These are phyloP conservation scores for Didymellaceae sp. DNA, from an alignment of 2,329 filamentous ascomycete genomes.

Conservation along the genomic window DNA sequence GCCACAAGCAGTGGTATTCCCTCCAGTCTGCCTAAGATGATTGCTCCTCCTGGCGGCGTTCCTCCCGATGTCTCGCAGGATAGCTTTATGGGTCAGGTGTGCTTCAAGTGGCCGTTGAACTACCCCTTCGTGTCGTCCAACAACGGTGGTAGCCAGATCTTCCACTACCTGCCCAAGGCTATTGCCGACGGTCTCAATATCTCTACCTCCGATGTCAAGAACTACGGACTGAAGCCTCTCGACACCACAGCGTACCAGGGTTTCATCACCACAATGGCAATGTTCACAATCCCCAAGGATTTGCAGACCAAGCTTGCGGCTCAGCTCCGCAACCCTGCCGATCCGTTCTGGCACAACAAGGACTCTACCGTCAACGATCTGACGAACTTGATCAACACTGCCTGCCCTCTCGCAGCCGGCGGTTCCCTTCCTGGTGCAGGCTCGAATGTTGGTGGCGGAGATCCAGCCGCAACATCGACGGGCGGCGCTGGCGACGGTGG, in stretches of 20 bases:
- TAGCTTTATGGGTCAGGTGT: slow-evolving; percentile 78
- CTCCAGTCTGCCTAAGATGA: slow-evolving; percentile 73
- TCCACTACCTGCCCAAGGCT: slow-evolving; percentile 75
- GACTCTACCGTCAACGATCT: slow-evolving; percentile 72
- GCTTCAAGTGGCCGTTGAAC: slow-evolving; percentile 80
- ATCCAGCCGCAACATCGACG: slow-evolving; percentile 44
- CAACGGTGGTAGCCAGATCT: slow-evolving; percentile 82
- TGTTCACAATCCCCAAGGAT: slow-evolving; percentile 56
- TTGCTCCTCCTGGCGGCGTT: slow-evolving; percentile 71
- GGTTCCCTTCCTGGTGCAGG: slow-evolving; percentile 46
- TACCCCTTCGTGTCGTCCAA: slow-evolving; percentile 79
- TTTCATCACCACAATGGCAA: slow-evolving; percentile 81
- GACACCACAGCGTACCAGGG: slow-evolving; percentile 72
- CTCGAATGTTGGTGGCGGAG: slow-evolving; percentile 50
- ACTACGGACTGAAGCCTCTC: slow-evolving; percentile 76
- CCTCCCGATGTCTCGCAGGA: slow-evolving; percentile 63
- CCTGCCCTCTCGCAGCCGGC: slow-evolving; percentile 71
- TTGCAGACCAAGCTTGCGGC: slow-evolving; percentile 64
- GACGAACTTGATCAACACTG: slow-evolving; percentile 81
- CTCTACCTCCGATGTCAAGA: slow-evolving; percentile 60
- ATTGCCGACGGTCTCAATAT: slow-evolving; percentile 69
- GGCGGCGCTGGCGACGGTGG: slow-evolving; percentile 54
- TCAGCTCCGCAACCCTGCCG: slow-evolving; percentile 74
- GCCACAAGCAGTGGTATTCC: slow-evolving; percentile 63
- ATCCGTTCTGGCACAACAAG: slow-evolving; percentile 75